Percentiles rank a stretch among this genome's conserved stretches.
These are phyloP conservation scores for Crocinoboletus sp. DNA, from an alignment of 1,284 basidiomycete species.

Conservation along the genomic window DNA sequence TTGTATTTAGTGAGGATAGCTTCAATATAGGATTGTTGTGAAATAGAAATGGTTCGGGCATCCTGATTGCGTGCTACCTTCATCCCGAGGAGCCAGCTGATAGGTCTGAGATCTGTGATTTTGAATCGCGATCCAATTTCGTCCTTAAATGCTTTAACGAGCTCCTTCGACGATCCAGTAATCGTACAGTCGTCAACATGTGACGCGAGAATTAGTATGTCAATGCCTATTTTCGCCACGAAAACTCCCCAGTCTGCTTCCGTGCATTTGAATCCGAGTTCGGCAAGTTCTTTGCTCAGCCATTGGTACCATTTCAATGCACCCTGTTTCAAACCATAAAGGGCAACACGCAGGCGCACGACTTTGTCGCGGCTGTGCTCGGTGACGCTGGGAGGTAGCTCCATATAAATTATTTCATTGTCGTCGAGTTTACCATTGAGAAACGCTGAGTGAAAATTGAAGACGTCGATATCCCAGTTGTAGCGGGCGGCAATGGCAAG, in stretches of 20 bases:
- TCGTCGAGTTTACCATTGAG: background rate
- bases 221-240: background rate
- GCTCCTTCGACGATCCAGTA: too few species aligned
- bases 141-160: background rate
- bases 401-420: background rate
- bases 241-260: too few species aligned
- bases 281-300: too few species aligned
- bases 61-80: background rate
- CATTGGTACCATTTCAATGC: constrained; percentile 1
- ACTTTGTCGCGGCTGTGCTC: background rate
- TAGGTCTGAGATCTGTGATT: background rate
- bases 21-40: background rate
- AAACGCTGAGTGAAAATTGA: background rate
- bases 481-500: rapidly evolving
- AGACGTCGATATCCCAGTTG: too few species aligned
- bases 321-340: constrained; percentile 2
- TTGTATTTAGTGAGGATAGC: background rate
- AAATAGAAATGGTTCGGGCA: rapidly evolving
- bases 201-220: background rate
- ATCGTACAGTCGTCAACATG: background rate
- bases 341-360: rapidly evolving
- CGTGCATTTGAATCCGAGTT: too few species aligned
- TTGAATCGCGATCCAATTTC: background rate
- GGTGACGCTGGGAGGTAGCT: background rate
- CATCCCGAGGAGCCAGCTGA: background rate